Evolutionary conservation across 2,329 filamentous ascomycete species (phyloP).

Genomic region (Alternaria postmessia): DNA sequence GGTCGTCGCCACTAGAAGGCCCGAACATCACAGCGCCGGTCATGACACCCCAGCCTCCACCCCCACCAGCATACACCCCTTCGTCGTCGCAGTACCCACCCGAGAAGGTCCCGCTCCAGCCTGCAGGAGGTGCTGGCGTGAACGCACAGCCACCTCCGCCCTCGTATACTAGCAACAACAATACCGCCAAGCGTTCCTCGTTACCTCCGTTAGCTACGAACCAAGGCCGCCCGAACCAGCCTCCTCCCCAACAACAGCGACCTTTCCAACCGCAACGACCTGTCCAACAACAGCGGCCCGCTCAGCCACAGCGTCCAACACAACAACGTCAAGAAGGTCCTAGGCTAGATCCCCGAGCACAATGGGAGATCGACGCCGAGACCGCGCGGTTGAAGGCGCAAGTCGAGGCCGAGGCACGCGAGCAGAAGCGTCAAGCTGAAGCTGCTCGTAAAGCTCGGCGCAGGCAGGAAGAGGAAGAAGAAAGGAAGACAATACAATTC

Average conservation of each 20-base stretch:
- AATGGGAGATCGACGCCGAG: slow-evolving; percentile 63
- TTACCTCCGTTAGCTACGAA: slow-evolving; percentile 41
- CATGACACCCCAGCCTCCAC: slow-evolving; percentile 43
- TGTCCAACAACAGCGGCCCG: slow-evolving; percentile 12
- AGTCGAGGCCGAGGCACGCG: slow-evolving; percentile 54
- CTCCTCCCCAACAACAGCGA: slow-evolving; percentile 7
- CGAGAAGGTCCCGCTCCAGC: slow-evolving; percentile 29
- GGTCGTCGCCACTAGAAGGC: slow-evolving; percentile 43
- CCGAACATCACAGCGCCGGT: slow-evolving; percentile 40
- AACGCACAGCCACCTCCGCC: slow-evolving; percentile 29
- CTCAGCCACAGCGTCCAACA: slow-evolving; percentile 16
- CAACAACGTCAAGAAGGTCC: slow-evolving; percentile 23
- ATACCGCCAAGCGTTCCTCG: slow-evolving; percentile 37
- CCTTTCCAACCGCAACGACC: slow-evolving; percentile 2
- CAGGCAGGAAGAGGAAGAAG: slow-evolving; percentile 65
- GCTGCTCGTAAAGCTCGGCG: slow-evolving; percentile 63
- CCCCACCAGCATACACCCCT: slow-evolving; percentile 33
- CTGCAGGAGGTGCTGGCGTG: slow-evolving; percentile 23
- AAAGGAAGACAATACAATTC: slow-evolving; percentile 48
- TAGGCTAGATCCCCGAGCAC: slow-evolving; percentile 57
- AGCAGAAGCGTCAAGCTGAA: slow-evolving; percentile 56
- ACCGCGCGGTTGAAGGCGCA: slow-evolving; percentile 57
- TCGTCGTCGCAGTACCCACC: slow-evolving; percentile 30
- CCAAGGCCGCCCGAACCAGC: slow-evolving; percentile 25
- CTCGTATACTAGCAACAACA: slow-evolving; percentile 20